Conservation (phyloP, 768 basidiomycete genomes). For the Leccinum uliginosum region DNA sequence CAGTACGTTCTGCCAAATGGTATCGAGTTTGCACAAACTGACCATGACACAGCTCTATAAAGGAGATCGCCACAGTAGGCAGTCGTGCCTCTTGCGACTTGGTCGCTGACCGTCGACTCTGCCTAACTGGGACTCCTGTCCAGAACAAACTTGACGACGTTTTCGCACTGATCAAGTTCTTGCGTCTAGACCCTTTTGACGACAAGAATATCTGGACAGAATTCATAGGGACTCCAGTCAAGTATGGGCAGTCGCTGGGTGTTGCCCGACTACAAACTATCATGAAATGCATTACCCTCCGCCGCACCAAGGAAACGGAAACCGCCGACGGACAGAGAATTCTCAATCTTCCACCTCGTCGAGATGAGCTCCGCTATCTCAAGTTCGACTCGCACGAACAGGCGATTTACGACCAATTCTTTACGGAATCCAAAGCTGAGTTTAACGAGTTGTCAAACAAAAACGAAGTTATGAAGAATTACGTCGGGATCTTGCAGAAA, state of each 20-base stretch:
- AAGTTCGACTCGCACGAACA: constrained; percentile 81
- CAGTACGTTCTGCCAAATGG: constrained; percentile 59
- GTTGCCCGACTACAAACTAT: constrained; percentile 92
- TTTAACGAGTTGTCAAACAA: constrained; percentile 83
- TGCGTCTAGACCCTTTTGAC: constrained; percentile 87
- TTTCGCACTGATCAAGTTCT: constrained; percentile 94
- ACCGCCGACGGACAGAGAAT: constrained; percentile 78
- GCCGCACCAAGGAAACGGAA: constrained; percentile 91
- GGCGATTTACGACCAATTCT: constrained; percentile 83
- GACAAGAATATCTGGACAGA: constrained; percentile 93
- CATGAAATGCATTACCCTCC: constrained; percentile 95
- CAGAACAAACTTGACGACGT: constrained; percentile 99
- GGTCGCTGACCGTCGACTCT: constrained; percentile 86
- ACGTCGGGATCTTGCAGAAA: constrained; percentile 95
- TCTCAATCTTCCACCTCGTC: constrained; percentile 84
- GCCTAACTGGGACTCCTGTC: constrained; percentile 96
- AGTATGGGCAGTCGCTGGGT: constrained; percentile 85
- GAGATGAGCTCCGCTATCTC: constrained; percentile 81
- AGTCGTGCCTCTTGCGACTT: constrained; percentile 95
- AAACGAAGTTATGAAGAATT: constrained; percentile 97
- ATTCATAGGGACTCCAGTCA: constrained; percentile 88
- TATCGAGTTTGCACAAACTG: background rate
- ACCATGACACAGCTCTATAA: constrained; percentile 70
- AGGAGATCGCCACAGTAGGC: constrained; percentile 91
- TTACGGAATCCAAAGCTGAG: constrained; percentile 85